phyloP scores from a whole-genome alignment of 768 basidiomycete species.

The Floccularia luteovirens region DNA sequence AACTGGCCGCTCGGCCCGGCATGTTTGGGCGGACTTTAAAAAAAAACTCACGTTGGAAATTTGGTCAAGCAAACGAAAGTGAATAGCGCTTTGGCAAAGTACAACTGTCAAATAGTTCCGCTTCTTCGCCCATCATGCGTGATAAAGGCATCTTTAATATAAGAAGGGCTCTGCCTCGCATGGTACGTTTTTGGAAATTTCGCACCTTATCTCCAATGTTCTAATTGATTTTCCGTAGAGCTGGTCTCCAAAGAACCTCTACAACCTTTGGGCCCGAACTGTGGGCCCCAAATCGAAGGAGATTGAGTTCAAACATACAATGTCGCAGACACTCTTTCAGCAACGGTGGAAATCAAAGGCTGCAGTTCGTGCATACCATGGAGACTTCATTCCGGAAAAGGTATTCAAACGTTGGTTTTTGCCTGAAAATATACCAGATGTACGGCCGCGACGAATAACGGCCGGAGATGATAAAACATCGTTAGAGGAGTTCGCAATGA shows the following conservation, averaged over 20 bases:
- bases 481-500: conserved; percentile 52
- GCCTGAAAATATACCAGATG: conserved; percentile 79
- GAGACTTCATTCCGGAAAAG: conserved; percentile 88
- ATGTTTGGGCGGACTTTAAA: too few species aligned
- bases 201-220: background rate
- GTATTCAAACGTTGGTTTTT: conserved; percentile 95
- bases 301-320: conserved; percentile 48
- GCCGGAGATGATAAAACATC: conserved; percentile 33
- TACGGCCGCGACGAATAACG: conserved; percentile 52
- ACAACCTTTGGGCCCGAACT: conserved; percentile 82
- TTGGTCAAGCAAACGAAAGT: too few species aligned
- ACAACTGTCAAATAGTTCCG: too few species aligned
- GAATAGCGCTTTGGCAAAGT: too few species aligned
- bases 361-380: conserved; percentile 89
- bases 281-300: conserved; percentile 35
- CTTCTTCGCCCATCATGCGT: too few species aligned
- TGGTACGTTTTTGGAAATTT: conserved; percentile 37
- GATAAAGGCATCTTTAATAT: conserved; percentile 27
- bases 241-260: conserved; percentile 86
- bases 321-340: conserved; percentile 68
- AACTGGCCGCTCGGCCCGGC: too few species aligned
- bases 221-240: conserved; percentile 38
- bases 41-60: too few species aligned
- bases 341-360: conserved; percentile 88
- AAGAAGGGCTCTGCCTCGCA: conserved; percentile 63